phyloP scores from a whole-genome alignment of 2,329 filamentous ascomycete species.

The Elsinoe necatrix region DNA sequence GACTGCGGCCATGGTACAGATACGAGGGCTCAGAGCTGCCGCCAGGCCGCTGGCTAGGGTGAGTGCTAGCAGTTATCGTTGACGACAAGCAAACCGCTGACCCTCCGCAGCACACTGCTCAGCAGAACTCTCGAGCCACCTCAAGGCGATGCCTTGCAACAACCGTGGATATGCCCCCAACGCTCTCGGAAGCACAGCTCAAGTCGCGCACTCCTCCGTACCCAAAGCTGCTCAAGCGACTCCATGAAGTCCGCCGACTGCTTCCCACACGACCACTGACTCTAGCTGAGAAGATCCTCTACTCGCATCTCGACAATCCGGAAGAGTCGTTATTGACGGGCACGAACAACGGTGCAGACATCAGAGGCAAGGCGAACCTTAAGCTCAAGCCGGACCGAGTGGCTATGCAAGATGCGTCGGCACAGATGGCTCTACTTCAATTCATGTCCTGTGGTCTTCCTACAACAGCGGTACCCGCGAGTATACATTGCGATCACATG shows the following conservation, averaged over 20 bases:
- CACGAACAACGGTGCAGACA: constrained; percentile 73
- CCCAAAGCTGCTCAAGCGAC: constrained; percentile 67
- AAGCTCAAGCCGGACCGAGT: constrained; percentile 96
- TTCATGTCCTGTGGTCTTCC: constrained; percentile 96
- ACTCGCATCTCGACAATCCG: constrained; percentile 86
- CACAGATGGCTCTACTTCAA: constrained; percentile 95
- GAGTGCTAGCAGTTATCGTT: background rate
- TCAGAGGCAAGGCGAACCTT: constrained; percentile 83
- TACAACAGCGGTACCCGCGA: constrained; percentile 84
- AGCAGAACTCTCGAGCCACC: background rate
- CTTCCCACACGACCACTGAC: constrained; percentile 60
- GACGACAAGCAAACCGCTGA: background rate
- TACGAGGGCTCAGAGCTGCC: background rate
- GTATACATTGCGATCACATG: constrained; percentile 98
- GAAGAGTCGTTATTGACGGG: constrained; percentile 78
- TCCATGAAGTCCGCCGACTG: constrained; percentile 65
- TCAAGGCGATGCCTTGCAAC: constrained; percentile 27
- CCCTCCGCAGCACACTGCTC: background rate
- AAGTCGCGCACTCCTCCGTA: constrained; percentile 65
- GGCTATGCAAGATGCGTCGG: constrained; percentile 98
- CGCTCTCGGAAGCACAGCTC: constrained; percentile 29
- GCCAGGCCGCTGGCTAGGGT: background rate
- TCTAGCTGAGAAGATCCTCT: constrained; percentile 81
- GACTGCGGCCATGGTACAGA: background rate
- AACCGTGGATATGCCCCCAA: constrained; percentile 18